Evolutionary conservation across 2,329 filamentous ascomycete species (phyloP).

Genomic region (Neonectria neomacrospora): DNA sequence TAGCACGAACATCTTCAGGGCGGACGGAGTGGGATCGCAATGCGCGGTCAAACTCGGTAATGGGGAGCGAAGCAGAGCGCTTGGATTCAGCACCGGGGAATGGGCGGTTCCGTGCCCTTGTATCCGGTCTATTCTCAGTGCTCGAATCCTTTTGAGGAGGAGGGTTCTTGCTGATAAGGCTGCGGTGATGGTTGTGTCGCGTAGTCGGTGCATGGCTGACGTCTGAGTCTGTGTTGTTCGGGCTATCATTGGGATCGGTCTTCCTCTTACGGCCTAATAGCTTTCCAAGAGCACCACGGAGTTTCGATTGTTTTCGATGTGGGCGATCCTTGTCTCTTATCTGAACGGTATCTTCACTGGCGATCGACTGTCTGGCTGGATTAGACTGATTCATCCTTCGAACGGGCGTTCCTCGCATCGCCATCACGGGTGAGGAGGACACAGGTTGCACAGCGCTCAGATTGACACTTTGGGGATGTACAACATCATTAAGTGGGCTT

Average conservation of each 20-base stretch:
- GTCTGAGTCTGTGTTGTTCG: constrained; percentile 40
- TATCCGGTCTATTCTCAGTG: constrained; percentile 38
- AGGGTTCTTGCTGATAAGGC: constrained; percentile 31
- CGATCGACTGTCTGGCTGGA: constrained; percentile 59
- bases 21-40: constrained; percentile 71
- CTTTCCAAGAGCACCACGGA: constrained; percentile 66
- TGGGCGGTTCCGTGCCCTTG: constrained; percentile 54
- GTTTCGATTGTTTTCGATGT: constrained; percentile 66
- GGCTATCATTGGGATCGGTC: constrained; percentile 35
- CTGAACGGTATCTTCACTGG: constrained; percentile 51
- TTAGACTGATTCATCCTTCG: constrained; percentile 49
- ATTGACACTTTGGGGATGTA: constrained; percentile 27
- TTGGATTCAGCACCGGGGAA: constrained; percentile 56
- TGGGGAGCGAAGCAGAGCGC: constrained; percentile 67
- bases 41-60: constrained; percentile 70
- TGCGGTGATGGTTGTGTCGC: constrained; percentile 41
- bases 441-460: constrained; percentile 23
- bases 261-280: constrained; percentile 70
- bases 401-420: constrained; percentile 22
- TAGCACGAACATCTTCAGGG: constrained; percentile 64
- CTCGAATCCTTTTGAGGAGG: constrained; percentile 30
- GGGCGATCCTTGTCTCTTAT: constrained; percentile 48
- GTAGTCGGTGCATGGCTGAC: constrained; percentile 37
- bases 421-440: constrained; percentile 25
- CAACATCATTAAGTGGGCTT: constrained; percentile 32